Base-by-base conservation (phyloP, 805 yeast species). In the Schizosaccharomyces octosporus region DNA sequence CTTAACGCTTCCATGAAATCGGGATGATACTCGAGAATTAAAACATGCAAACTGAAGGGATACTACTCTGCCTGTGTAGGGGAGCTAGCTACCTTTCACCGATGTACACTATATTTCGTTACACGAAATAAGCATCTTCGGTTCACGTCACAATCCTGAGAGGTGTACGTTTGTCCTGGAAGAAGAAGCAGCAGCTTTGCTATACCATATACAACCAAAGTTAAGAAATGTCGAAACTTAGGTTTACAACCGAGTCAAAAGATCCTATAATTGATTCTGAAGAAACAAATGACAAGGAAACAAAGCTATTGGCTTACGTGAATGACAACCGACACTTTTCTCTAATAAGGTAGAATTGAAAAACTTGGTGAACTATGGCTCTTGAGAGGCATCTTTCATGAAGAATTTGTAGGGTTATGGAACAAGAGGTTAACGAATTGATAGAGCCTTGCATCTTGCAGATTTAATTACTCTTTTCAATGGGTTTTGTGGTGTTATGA, bases 381-480 rank as follows among this genome's bases (percentile, higher is more conserved):
- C 69, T 81, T 88, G 62, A 79, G 81, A 45, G 97, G 90, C 72
- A 78, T 78, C 59, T 78, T 95, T 68, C 97, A 90, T 70, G 83
- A 90, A 65, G 82, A 88, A 62, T 80, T 90, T 79, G 74, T 93
- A 61, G 68, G 76, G 60, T 72, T 67, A 65, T 66, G 27, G 1
- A 11, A 55, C 13, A 19, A 29, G 5, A 21, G 43, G 4, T 59
- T 51, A 59, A 31, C 57, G 39, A n/a, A 59, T 57, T 61, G 42
- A 36, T 62, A 76, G 95, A 69, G 84, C 85, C 67, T 78, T 93
- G 65, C 97, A 93, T 71, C 76, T 90, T 81, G 98, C 98, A 5
- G 98, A 93, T 72, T 87, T 83, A 74, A 93, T 93, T 71, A 93
- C 98, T 2, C 79, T 89, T 75, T 76, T 93, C 71, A 93, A 93